Conservation (phyloP, 2,329 filamentous ascomycete species). For the Dothistroma pini region DNA sequence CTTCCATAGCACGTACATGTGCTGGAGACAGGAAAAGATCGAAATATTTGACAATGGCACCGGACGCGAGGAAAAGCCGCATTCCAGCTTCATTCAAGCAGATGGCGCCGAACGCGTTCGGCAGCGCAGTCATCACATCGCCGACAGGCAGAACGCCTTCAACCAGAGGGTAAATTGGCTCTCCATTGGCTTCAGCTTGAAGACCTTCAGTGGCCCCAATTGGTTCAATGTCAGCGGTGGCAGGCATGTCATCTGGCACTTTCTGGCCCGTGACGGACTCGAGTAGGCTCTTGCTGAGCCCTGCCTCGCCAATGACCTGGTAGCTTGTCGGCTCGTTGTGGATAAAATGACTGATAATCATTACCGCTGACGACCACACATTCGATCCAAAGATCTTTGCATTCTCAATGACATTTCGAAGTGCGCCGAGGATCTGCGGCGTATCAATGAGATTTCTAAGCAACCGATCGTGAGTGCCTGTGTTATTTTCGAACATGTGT, state of each 20-base stretch:
- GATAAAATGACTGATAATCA: conserved; percentile 91
- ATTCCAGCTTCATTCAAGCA: conserved; percentile 86
- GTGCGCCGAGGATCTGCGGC: conserved; percentile 71
- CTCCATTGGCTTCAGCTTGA: conserved; percentile 19
- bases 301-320: conserved; percentile 89
- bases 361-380: conserved; percentile 93
- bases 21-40: conserved; percentile 93
- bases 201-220: conserved; percentile 8
- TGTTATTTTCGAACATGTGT: conserved; percentile 81
- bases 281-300: conserved; percentile 80
- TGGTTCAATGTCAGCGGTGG: conserved; percentile 21
- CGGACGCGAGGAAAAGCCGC: conserved; percentile 78
- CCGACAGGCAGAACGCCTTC: conserved; percentile 75
- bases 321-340: conserved; percentile 99
- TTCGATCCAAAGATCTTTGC: conserved; percentile 79
- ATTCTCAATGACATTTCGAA: conserved; percentile 78
- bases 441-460: conserved; percentile 94
- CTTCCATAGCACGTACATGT: conserved; percentile 80
- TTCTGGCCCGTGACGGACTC: conserved; percentile 63
- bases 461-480: conserved; percentile 82
- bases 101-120: conserved; percentile 86
- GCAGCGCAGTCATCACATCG: conserved; percentile 84
- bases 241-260: conserved; percentile 26
- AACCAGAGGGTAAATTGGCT: conserved; percentile 26
- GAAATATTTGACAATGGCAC: conserved; percentile 80